phyloP scores from a whole-genome alignment of 1,284 basidiomycete species.

The Chalciporus sp. region DNA sequence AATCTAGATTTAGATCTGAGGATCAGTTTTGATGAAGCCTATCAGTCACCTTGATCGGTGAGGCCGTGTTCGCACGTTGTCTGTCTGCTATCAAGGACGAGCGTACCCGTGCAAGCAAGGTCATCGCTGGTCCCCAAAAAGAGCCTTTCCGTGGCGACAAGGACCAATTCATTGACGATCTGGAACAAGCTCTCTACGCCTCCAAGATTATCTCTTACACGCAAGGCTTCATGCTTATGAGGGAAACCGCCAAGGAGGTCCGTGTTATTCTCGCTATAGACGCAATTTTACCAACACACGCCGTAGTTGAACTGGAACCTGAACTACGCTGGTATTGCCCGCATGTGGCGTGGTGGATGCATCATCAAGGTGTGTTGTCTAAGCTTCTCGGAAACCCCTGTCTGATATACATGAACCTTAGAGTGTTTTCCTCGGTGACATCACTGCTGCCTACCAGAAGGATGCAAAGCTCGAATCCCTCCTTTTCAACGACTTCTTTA shows the following conservation, averaged over 20 bases:
- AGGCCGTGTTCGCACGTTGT: conserved; percentile 99
- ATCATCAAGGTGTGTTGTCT: conserved; percentile 82
- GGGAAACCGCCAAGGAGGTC: conserved; percentile 96
- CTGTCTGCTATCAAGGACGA: conserved; percentile 98
- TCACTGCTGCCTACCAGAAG: conserved; percentile 92
- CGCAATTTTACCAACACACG: conserved; percentile 5
- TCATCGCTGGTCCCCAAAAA: conserved; percentile 86
- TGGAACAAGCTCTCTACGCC: conserved; percentile 98
- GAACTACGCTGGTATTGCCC: conserved; percentile 96
- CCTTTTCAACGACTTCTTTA: conserved; percentile 98
- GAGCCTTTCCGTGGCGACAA: conserved; percentile 98
- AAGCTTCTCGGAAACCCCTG: not conserved
- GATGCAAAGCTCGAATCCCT: conserved; percentile 88
- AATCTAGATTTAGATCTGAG: conserved; percentile 10
- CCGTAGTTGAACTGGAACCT: conserved; percentile 74
- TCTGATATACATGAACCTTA: conserved; percentile 25
- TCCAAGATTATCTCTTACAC: conserved; percentile 99
- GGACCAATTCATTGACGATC: conserved; percentile 97
- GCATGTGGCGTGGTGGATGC: conserved; percentile 99
- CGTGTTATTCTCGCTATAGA: conserved; percentile 19
- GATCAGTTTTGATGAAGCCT: conserved; percentile 16
- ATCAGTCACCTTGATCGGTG: conserved; percentile 95
- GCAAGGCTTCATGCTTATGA: conserved; percentile 99
- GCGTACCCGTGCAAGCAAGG: conserved; percentile 91
- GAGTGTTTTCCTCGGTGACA: conserved; percentile 94